Base-by-base conservation (phyloP, 208 protist genomes). In the Leptomonas pyrrhocoris region DNA sequence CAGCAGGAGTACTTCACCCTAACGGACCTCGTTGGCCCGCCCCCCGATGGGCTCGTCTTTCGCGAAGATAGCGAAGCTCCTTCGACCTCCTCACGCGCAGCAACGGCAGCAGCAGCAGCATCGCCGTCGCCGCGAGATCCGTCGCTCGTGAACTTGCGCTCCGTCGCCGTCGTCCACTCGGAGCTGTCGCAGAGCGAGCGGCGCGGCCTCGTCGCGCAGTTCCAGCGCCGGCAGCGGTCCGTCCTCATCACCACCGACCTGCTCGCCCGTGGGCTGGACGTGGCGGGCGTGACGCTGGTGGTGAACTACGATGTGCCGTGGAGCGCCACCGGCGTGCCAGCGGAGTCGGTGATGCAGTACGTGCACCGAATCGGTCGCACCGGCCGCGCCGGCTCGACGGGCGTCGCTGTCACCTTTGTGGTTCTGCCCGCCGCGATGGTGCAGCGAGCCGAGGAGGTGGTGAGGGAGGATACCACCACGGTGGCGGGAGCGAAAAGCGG, bases 241-340 rank as follows among this genome's bases (percentile, higher is more conserved):
- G 98, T 99, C 25, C 86, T 99, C 3, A 92, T 99, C 54, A 98
- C 98, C 1, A 99, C 99, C 1, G 98, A 99, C 79, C 50, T 99
- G 12, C 88, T 95, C 18, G 91, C 96, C 7, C 80, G 97, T 46
- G 96, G 96, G 30, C 75, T 98, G 19, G 97, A 99, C 80, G 96
- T 99, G n/a, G 82, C 93, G 31, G 93, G 97, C 28, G 92, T 99
- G 11, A 94, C 88, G 7, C 86, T 99, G 28, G 98, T 99, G 16
- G 86, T 99, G 50, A 99, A 99, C 92, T 99, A 98, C 83, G 98
- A 99, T 62, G 55, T 99, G 49, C 98, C 98, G 48, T 83, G 69
- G 67, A 40, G 61, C 4, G 51, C 59, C 13, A 45, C 48, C n/a
- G 64, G 53, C 13, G 40, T 48, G 19, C 16, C 65, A 3, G 59